Percentiles rank a stretch among this genome's conserved stretches.
Conservation (phyloP, 2,329 filamentous ascomycete genomes). For the Colletotrichum sidae region DNA sequence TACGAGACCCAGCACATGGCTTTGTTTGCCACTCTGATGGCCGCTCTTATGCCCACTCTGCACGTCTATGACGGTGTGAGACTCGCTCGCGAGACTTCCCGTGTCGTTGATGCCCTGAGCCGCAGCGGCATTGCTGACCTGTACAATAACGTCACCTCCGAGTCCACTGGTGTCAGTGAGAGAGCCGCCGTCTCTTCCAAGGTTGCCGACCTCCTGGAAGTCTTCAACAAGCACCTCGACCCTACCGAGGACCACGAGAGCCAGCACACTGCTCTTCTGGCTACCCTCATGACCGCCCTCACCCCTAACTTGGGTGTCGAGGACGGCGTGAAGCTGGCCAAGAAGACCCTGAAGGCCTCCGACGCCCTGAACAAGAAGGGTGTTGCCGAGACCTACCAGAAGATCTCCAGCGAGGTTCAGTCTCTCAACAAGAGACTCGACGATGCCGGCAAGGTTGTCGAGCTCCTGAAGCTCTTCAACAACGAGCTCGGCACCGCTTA, state of each 20-base stretch:
- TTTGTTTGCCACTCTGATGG: constrained; percentile 85
- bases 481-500: constrained; percentile 94
- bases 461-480: constrained; percentile 82
- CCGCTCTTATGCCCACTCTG: constrained; percentile 82
- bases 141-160: constrained; percentile 75
- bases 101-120: constrained; percentile 85
- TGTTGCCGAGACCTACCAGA: constrained; percentile 76
- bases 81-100: constrained; percentile 83
- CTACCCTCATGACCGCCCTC: constrained; percentile 82
- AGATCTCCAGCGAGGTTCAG: constrained; percentile 70
- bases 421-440: constrained; percentile 78
- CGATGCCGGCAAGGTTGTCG: constrained; percentile 76
- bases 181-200: constrained; percentile 80
- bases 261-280: constrained; percentile 92
- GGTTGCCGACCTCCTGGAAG: constrained; percentile 75
- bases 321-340: constrained; percentile 84
- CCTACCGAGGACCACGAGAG: constrained; percentile 92
- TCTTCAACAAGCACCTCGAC: constrained; percentile 90
- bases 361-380: constrained; percentile 81
- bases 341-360: constrained; percentile 84
- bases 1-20: constrained; percentile 97
- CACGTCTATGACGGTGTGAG: constrained; percentile 91
- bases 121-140: constrained; percentile 75
- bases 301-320: constrained; percentile 88
- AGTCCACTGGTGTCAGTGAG: constrained; percentile 71